Percentiles rank a stretch among this genome's conserved stretches.
Evolutionary conservation across 2,329 filamentous ascomycete genomes (phyloP).

Genomic region (Byssoonygena ceratinophila): DNA sequence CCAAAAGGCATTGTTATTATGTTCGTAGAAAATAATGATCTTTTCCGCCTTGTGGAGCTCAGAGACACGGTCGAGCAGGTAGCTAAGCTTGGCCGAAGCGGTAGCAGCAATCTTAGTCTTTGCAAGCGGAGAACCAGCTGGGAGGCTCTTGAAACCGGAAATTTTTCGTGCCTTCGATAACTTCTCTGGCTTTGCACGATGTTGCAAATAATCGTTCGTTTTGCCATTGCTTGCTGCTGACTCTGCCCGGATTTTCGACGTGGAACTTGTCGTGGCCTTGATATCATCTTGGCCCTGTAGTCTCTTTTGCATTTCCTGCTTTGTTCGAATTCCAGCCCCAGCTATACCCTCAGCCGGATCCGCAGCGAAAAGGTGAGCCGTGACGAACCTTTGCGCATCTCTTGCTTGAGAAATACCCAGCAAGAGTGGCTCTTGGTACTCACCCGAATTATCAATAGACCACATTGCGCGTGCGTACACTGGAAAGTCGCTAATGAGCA

Average conservation of each 20-base stretch:
- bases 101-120: conserved; percentile 62
- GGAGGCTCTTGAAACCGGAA: conserved; percentile 22
- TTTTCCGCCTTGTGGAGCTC: conserved; percentile 63
- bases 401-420: conserved; percentile 49
- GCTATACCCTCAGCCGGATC: conserved; percentile 35
- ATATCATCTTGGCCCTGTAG: conserved; percentile 15
- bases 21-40: conserved; percentile 86
- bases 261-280: conserved; percentile 3
- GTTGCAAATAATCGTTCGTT: conserved; percentile 19
- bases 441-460: conserved; percentile 48
- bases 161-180: conserved; percentile 23
- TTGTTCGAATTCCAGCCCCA: conserved; percentile 33
- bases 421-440: conserved; percentile 39
- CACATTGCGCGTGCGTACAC: conserved; percentile 51
- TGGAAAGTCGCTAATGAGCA: conserved; percentile 61
- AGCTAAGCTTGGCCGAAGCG: conserved; percentile 75
- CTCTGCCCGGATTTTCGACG: background rate
- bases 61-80: conserved; percentile 63
- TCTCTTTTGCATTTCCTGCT: conserved; percentile 21
- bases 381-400: conserved; percentile 47
- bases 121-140: conserved; percentile 44
- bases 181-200: conserved; percentile 22
- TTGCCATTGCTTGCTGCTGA: conserved; percentile 4
- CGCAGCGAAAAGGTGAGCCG: conserved; percentile 24
- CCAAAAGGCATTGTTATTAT: conserved; percentile 76